phyloP scores from a whole-genome alignment of 2,329 filamentous ascomycete species.

The Ambrosiella cleistominuta region DNA sequence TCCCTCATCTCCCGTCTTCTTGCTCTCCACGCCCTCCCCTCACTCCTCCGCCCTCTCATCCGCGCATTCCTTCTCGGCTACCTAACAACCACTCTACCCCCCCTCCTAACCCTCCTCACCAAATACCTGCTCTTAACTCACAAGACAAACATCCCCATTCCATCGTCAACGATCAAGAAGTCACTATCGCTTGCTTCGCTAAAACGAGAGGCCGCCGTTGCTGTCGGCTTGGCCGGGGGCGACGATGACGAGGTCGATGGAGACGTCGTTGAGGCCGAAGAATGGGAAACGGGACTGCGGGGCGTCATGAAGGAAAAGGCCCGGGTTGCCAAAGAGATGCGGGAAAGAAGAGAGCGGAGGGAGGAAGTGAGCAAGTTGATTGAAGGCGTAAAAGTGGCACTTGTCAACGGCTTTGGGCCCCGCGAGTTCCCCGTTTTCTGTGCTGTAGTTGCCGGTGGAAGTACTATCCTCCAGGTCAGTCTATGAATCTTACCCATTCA shows the following conservation, averaged over 20 bases:
- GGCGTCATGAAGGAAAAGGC: neutral
- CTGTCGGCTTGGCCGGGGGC: neutral
- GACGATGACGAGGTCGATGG: neutral
- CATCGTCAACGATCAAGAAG: neutral
- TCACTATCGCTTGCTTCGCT: neutral
- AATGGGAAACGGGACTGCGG: neutral
- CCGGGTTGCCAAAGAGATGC: neutral
- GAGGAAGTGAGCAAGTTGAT: constrained; percentile 1
- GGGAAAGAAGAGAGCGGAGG: neutral
- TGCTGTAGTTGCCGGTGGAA: constrained; percentile 40
- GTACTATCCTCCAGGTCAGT: constrained; percentile 39
- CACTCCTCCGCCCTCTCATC: constrained; percentile 35
- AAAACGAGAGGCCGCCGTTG: neutral
- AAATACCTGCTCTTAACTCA: constrained; percentile 20
- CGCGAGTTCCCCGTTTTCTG: constrained; percentile 46
- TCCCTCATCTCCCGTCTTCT: constrained; percentile 1
- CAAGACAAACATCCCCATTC: no score
- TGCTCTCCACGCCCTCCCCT: constrained; percentile 24
- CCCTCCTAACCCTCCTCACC: constrained; percentile 34
- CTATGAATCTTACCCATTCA: neutral
- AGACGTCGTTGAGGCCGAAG: neutral
- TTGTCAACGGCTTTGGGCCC: constrained; percentile 33
- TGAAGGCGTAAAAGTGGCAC: constrained; percentile 19
- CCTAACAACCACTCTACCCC: constrained; percentile 23
- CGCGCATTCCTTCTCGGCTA: constrained; percentile 45